Evolutionary conservation across 257 asterid species (phyloP).

Genomic region (Nicotiana tabacum): DNA sequence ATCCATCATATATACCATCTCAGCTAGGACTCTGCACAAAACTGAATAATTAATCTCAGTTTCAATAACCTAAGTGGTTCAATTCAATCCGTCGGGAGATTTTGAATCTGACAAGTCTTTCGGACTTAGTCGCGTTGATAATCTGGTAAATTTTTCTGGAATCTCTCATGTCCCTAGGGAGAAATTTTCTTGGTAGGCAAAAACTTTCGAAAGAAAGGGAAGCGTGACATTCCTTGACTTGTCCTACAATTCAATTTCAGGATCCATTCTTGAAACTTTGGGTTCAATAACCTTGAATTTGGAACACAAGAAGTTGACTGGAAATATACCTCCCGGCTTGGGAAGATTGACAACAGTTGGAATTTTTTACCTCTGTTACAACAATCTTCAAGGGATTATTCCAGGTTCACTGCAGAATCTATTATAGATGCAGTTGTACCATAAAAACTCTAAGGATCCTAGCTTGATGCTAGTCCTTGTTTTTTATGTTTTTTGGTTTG

Average conservation of each 20-base stretch:
- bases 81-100: too few relatives aligned
- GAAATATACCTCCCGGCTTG: slow-evolving; percentile 56
- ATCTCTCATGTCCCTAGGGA: slow-evolving; percentile 52
- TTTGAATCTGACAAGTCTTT: slow-evolving; percentile 45
- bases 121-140: slow-evolving; percentile 50
- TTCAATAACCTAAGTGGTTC: too few relatives aligned
- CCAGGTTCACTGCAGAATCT: slow-evolving; percentile 70
- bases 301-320: slow-evolving; percentile 61
- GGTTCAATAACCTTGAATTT: slow-evolving; percentile 69
- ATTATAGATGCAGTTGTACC: not conserved
- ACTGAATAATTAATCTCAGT: too few relatives aligned
- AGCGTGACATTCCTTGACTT: slow-evolving; percentile 55
- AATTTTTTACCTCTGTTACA: slow-evolving; percentile 75
- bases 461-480: too few relatives aligned
- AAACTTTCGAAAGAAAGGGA: slow-evolving; percentile 33
- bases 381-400: slow-evolving; percentile 54
- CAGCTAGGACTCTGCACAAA: slow-evolving; percentile 33
- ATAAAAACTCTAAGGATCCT: too few relatives aligned
- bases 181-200: too few relatives aligned
- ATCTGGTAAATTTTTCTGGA: slow-evolving; percentile 58
- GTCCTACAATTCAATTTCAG: slow-evolving; percentile 51
- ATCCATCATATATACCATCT: slow-evolving; percentile 45
- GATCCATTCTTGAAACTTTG: slow-evolving; percentile 48
- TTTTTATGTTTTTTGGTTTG: too few relatives aligned
- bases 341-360: slow-evolving; percentile 65